Conservation (phyloP, 2,329 filamentous ascomycete species). For the Penicillium psychrosexuale region DNA sequence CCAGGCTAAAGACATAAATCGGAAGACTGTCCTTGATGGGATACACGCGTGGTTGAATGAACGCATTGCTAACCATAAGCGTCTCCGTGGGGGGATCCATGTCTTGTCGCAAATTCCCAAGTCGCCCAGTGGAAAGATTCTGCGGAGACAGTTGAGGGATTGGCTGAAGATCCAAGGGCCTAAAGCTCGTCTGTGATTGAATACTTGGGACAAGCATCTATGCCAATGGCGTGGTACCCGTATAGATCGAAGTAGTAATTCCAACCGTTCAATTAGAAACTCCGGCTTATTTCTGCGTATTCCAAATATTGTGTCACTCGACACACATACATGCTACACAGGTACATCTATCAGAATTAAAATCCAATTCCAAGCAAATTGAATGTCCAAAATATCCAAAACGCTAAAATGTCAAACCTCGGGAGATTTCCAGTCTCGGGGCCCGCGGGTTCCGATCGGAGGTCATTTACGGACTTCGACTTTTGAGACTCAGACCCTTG, state of each 20-base stretch:
- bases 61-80: constrained; percentile 33
- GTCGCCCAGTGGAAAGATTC: constrained; percentile 35
- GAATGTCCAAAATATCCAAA: not conserved
- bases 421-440: constrained; percentile 2
- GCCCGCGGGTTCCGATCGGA: constrained; percentile 11
- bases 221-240: not conserved
- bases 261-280: not conserved
- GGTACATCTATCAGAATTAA: not conserved
- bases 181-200: constrained; percentile 17
- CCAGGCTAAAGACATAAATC: constrained; percentile 7
- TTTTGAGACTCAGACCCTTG: not conserved
- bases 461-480: not conserved
- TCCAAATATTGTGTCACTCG: not conserved
- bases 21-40: constrained; percentile 6
- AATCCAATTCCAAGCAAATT: not conserved
- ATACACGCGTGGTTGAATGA: constrained; percentile 24
- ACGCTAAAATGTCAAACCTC: not conserved
- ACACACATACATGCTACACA: not conserved
- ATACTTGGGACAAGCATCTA: too few species aligned
- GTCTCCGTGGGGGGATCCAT: constrained; percentile 32
- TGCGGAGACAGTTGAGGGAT: constrained; percentile 27
- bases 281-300: not conserved
- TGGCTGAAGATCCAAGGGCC: constrained; percentile 17
- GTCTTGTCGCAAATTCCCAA: constrained; percentile 34
- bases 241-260: constrained; percentile 2